Evolutionary conservation across 202 grass and related monocot species (phyloP), one percentile per base, ranked within the genome.

Genomic region (Schoenoplectus tabernaemontani): DNA sequence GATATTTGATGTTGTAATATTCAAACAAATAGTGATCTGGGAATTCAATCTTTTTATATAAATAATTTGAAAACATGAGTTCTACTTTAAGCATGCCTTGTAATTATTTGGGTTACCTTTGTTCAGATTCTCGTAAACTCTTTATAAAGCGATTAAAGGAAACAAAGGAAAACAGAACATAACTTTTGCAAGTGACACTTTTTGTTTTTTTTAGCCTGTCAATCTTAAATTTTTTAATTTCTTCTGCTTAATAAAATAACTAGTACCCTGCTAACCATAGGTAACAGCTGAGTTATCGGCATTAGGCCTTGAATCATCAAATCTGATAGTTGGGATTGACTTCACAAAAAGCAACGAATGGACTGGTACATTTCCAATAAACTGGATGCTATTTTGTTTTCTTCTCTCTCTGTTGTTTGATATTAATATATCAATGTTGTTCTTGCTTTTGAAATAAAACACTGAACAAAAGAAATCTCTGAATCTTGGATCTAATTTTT

Each of bases 301-400:
- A 71, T 85, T 84, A 47, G 94, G 94, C 2, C 84, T 97, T 2
- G 94, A 97, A 84, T 97, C 94, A 24, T 93, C 94, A 10, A 97
- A 97, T 86, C 83, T 97, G 7, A 97, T 97, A 34, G 82, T 97
- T 1, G 94, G 94, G 2, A 81, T 97, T 23, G 94, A 97, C 66
- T 97, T 97, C 84, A 97, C 94, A 82, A 97, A 94, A 87, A 97
- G 94, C 87, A 97, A 97, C 36, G 94, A 97, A 78, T 97, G 94
- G 94, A 93, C 94, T 76, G 93, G 93, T 87, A 53, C 51, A 48
- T 22, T 4, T 8, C 12, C 23, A 1, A 28, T 22, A 48, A 64
- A 38, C 43, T 79, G 69, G 4, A 57, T 11, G 44, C n/a, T n/a
- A n/a, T n/a, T n/a, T 15, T 82, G 10, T n/a, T 78, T 17, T 12